Evolutionary conservation across 768 basidiomycete genomes (phyloP).

Genomic region (Tephrocybe rancida): DNA sequence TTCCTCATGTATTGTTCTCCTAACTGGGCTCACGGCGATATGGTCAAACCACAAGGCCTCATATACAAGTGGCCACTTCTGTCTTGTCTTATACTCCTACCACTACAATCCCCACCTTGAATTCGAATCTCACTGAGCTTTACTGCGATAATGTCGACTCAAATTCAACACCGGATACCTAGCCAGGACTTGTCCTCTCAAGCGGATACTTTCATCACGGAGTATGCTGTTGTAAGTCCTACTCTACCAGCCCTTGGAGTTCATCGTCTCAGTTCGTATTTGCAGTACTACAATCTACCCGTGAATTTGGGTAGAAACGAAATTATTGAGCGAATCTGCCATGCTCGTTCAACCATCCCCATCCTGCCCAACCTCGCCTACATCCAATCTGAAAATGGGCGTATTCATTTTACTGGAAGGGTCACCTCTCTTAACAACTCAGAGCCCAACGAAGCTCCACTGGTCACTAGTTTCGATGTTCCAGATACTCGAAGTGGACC

Average conservation of each 20-base stretch:
- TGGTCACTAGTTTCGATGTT: too few relatives aligned
- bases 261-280: not conserved
- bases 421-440: not conserved
- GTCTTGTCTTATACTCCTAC: not conserved
- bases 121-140: not conserved
- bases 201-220: not conserved
- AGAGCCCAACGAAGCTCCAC: not conserved
- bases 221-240: not conserved
- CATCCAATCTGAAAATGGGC: not conserved
- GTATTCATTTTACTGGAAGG: not conserved
- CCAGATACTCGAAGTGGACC: too few relatives aligned
- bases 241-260: not conserved
- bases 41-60: not conserved
- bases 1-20: conserved; percentile 8
- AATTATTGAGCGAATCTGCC: not conserved
- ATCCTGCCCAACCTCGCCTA: not conserved
- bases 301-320: not conserved
- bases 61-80: not conserved
- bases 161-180: not conserved
- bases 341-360: not conserved
- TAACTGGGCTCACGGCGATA: not conserved
- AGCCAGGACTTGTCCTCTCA: not conserved
- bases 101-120: not conserved
- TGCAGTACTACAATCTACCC: conserved; percentile 1
- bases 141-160: not conserved